Base-by-base conservation (phyloP, 2,329 filamentous ascomycete species). In the Aspergillus fructus region DNA sequence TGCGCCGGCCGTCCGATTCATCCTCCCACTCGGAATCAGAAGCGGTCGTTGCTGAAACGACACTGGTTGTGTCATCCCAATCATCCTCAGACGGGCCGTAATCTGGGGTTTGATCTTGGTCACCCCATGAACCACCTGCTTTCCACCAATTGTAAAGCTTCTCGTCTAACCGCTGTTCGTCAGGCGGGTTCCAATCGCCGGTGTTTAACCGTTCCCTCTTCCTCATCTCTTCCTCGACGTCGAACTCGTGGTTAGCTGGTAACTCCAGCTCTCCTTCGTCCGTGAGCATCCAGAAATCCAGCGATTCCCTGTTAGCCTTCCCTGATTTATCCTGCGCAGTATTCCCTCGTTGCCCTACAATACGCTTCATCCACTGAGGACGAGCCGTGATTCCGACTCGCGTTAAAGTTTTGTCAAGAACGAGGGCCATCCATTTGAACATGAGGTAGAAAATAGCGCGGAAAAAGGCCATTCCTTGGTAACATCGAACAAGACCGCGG, bases 61-160 rank as follows among this genome's bases (percentile, higher is more conserved):
- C 81, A 67, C 93, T 97, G 1, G 91, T 96, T 8, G 83, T 84
- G 68, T 96, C 91, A 68, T 88, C 86, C 45, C 88, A 81, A 11
- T 85, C 79, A 4, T 77, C 70, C 11, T 79, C 72, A 2, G 72
- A 67, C 1, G 87, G 87, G 33, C 79, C 73, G 71, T 93, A 97
- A 61, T 93, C 89, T 27, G 89, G 90, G 67, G 90, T 96, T 5
- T 81, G 81, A 70, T 97, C 93, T 33, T 87, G 81, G 15, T 88
- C 87, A 1, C 93, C 93, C 87, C 91, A 97, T 78, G 90, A 90
- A 7, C 90, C 91, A 19, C 91, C 91, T 53, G 82, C 80, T 52
- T 89, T 86, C 89, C 91, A 97, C 85, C 93, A 94, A 30, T 81
- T 80, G 71, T 97, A 97, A 2, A 97, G 77, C 58, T 86, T 87